Percentiles rank a stretch among this genome's conserved stretches.
Evolutionary conservation across 129 eudicot species (phyloP).

Genomic region (Silybum marianum): DNA sequence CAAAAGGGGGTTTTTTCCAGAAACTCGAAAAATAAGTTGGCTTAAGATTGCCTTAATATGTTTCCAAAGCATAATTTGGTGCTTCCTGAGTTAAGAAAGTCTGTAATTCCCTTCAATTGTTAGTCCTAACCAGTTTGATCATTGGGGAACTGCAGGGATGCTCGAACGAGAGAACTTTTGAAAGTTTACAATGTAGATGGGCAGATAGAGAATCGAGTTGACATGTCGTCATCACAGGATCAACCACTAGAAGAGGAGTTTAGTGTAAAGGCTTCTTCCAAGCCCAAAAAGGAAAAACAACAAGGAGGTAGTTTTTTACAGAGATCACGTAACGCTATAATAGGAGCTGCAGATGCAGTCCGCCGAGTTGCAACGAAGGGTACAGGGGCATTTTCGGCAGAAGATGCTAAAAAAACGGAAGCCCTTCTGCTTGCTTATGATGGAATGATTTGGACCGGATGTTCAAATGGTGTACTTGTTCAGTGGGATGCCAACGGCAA

Average conservation of each 20-base stretch:
- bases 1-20: neutral
- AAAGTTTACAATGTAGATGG: constrained; percentile 90
- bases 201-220: constrained; percentile 82
- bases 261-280: constrained; percentile 62
- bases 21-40: neutral
- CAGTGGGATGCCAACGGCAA: constrained; percentile 97
- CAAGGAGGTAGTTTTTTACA: constrained; percentile 76
- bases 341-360: constrained; percentile 99
- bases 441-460: constrained; percentile 91
- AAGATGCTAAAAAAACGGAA: constrained; percentile 87
- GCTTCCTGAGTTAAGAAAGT: neutral
- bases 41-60: neutral
- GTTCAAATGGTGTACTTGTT: constrained; percentile 76
- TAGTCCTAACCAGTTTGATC: constrained; percentile 27
- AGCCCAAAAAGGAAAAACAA: constrained; percentile 84
- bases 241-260: constrained; percentile 77
- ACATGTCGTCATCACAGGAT: constrained; percentile 63
- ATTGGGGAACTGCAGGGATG: constrained; percentile 71
- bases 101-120: neutral
- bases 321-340: constrained; percentile 85
- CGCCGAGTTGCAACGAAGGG: constrained; percentile 95
- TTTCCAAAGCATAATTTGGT: neutral
- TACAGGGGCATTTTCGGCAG: constrained; percentile 69
- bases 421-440: constrained; percentile 73
- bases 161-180: constrained; percentile 89